A percentile compares a stretch with the other conserved stretches of the same genome.
Evolutionary conservation across 2,329 filamentous ascomycete species (phyloP).

Genomic region (Amylocarpus encephaloides): DNA sequence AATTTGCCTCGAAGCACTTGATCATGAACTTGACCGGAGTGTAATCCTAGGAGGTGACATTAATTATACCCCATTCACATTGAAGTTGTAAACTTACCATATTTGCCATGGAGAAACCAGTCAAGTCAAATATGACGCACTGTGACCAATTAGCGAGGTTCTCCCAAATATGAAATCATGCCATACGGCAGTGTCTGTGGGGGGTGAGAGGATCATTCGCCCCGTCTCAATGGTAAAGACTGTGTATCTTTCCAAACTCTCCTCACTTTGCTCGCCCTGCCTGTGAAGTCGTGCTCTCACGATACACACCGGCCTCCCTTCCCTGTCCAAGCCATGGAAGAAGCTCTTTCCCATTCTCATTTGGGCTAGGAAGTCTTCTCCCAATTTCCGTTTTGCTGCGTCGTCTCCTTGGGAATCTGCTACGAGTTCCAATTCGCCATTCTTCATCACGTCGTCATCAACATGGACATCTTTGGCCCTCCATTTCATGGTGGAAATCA

Average conservation of each 20-base stretch:
- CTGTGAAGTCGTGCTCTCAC: conserved; percentile 78
- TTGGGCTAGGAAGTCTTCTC: conserved; percentile 74
- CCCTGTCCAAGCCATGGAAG: conserved; percentile 78
- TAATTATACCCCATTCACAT: background rate
- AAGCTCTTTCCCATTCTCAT: conserved; percentile 89
- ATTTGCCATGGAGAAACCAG: conserved; percentile 84
- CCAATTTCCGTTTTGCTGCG: conserved; percentile 54
- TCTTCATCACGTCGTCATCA: conserved; percentile 77
- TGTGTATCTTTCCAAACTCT: conserved; percentile 80
- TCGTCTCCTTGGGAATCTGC: conserved; percentile 52
- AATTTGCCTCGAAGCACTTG: conserved; percentile 98
- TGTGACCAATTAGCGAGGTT: conserved; percentile 32
- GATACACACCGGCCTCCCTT: conserved; percentile 78
- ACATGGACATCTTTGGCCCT: conserved; percentile 75
- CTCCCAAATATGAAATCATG: background rate
- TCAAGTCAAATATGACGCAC: conserved; percentile 96
- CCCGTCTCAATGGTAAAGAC: conserved; percentile 93
- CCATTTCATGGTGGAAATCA: conserved; percentile 93
- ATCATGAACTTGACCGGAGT: conserved; percentile 98
- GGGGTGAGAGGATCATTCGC: conserved; percentile 71
- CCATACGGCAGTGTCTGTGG: conserved; percentile 86
- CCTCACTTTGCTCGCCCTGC: conserved; percentile 73
- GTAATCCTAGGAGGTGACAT: conserved; percentile 60
- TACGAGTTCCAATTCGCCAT: conserved; percentile 65
- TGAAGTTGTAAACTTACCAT: conserved; percentile 54